Evolutionary conservation across 306 rosid genomes (phyloP), one percentile per base, ranked within the genome.

Genomic region (Carpinus fangiana): DNA sequence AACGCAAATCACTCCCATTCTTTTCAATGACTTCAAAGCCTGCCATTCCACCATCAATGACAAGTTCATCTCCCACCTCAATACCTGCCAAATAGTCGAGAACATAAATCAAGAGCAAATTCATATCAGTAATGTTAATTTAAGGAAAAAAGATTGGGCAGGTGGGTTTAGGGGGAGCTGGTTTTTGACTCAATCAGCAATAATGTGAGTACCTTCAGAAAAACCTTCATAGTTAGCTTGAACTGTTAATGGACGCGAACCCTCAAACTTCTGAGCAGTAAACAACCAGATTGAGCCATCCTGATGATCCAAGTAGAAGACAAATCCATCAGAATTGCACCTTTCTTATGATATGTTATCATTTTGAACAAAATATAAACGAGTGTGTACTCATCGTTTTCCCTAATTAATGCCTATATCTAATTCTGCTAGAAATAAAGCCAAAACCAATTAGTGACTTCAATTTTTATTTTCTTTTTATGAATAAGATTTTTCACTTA

Each of bases 41-140:
- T 41, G 97, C 93, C 98, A 94, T 92, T 84, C 96, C 96, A 72
- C 97, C 97, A 70, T 94, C 98, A 71, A 94, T 84, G 61, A 92
- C 92, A 84, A 94, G 85, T 74, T 90, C 96, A 79, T 90, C 97
- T 12, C 94, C 97, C 65, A 88, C 91, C 79, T 87, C 84, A 56
- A 90, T 85, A 55, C 91, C 97, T 94, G 87, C 72, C 46, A 34
- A 28, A 23, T n/a, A 41, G 8, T n/a, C 31, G 76, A 64, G 43
- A 52, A 83, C 79, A 80, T 71, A 54, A 60, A 41, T 65, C 55
- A 57, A 43, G 0, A 41, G 28, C 46, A 73, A 48, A 12, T 70
- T 61, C 57, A 48, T 13, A 43, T 61, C 78, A 74, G 43, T 54
- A 65, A 76, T 73, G 54, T 57, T 38, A 48, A 75, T 26, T 61